These are phyloP conservation scores for Rhizopogon salebrosus DNA, from an alignment of 768 basidiomycete species.

Conservation along the genomic window DNA sequence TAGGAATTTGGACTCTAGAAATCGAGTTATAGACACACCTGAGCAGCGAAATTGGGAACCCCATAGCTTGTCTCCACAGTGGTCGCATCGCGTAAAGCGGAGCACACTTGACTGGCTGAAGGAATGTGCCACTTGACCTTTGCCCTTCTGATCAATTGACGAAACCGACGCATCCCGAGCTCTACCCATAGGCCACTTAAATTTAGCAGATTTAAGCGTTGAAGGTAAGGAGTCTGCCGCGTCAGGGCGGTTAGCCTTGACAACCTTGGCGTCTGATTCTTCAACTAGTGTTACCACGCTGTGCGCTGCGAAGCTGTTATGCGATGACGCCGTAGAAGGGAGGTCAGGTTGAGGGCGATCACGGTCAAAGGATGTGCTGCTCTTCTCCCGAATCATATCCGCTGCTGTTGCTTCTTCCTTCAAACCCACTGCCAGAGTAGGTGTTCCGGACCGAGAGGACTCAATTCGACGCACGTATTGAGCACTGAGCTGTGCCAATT, in stretches of 20 bases:
- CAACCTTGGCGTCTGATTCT: slow-evolving; percentile 23
- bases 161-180: slow-evolving; percentile 38
- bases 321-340: slow-evolving; percentile 8
- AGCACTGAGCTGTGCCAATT: slow-evolving; percentile 81
- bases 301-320: slow-evolving; percentile 12
- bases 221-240: slow-evolving; percentile 39
- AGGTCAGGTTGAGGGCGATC: slow-evolving; percentile 10
- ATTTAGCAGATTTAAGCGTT: slow-evolving; percentile 51
- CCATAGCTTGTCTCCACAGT: slow-evolving; percentile 98
- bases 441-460: slow-evolving; percentile 12
- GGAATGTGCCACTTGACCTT: slow-evolving; percentile 57
- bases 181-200: slow-evolving; percentile 67
- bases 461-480: slow-evolving; percentile 82
- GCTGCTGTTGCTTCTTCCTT: slow-evolving; percentile 1
- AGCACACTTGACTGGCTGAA: slow-evolving; percentile 89
- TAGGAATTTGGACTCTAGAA: slow-evolving; percentile 2
- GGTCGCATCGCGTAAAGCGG: slow-evolving; percentile 88
- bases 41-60: slow-evolving; percentile 91
- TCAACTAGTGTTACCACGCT: slow-evolving; percentile 20
- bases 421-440: neutral
- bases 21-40: slow-evolving; percentile 46
- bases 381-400: slow-evolving; percentile 16
- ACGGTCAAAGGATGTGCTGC: slow-evolving; percentile 26
- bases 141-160: slow-evolving; percentile 34
- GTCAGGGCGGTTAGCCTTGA: slow-evolving; percentile 24